Evolutionary conservation across 345 rosid species (phyloP).

Genomic region (Pelargonium nanum): DNA sequence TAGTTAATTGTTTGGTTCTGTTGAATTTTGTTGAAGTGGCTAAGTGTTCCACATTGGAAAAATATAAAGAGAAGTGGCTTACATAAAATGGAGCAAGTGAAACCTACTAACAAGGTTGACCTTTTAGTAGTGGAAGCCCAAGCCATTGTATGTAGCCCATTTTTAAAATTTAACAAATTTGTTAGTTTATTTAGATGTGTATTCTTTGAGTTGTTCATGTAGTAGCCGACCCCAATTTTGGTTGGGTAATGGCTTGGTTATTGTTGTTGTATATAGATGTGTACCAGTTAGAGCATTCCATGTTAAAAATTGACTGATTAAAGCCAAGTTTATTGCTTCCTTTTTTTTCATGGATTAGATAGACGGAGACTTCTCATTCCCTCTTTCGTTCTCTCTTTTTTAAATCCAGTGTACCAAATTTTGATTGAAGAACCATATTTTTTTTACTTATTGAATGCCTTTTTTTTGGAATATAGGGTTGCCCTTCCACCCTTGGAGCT

Average conservation of each 20-base stretch:
- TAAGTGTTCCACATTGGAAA: too few relatives aligned
- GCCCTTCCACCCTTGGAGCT: slow-evolving; percentile 96
- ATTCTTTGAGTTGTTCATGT: too few relatives aligned
- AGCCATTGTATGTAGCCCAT: too few relatives aligned
- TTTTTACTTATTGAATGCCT: neutral
- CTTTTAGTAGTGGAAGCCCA: too few relatives aligned
- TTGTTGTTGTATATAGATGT: neutral
- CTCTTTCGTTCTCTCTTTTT: neutral
- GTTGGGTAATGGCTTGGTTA: too few relatives aligned
- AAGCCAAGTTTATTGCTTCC: neutral
- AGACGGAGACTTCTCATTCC: neutral
- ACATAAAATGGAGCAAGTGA: too few relatives aligned
- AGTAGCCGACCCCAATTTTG: too few relatives aligned
- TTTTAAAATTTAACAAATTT: too few relatives aligned
- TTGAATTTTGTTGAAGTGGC: neutral
- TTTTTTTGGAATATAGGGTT: slow-evolving; percentile 42
- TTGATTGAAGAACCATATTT: neutral
- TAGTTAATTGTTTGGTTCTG: neutral
- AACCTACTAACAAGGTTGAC: too few relatives aligned
- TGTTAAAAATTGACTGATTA: neutral
- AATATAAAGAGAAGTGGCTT: too few relatives aligned
- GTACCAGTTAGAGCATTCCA: neutral
- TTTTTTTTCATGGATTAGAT: neutral
- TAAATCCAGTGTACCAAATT: neutral
- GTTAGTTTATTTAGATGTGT: too few relatives aligned